A percentile compares a stretch with the other conserved stretches of the same genome.
Conservation (phyloP, 2,329 filamentous ascomycete species). For the Hypoxylon sp. region DNA sequence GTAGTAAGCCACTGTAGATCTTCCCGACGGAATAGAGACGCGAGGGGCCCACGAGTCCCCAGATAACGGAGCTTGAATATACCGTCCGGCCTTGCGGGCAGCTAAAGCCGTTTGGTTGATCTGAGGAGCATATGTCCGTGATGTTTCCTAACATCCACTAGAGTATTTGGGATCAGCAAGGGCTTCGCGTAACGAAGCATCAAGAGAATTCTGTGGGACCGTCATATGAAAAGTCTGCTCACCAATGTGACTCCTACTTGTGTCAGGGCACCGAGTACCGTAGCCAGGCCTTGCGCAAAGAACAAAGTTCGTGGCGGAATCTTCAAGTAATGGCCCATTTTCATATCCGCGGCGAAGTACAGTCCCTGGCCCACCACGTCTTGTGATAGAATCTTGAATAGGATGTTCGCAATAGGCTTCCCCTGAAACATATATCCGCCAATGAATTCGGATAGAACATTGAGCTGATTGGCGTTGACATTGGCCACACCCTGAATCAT, state of each 20-base stretch:
- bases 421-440: conserved; percentile 62
- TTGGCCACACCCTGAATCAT: conserved; percentile 63
- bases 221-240: background rate
- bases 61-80: conserved; percentile 62
- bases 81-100: conserved; percentile 64
- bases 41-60: conserved; percentile 64
- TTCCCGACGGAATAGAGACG: conserved; percentile 61
- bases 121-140: conserved; percentile 55
- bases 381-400: conserved; percentile 58
- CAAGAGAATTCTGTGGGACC: background rate
- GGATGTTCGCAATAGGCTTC: conserved; percentile 60
- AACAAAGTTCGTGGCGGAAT: conserved; percentile 62
- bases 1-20: conserved; percentile 61
- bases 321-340: conserved; percentile 65
- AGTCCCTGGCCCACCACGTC: conserved; percentile 59
- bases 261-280: conserved; percentile 60
- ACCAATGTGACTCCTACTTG: conserved; percentile 54
- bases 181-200: background rate
- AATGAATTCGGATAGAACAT: conserved; percentile 62
- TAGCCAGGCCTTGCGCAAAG: conserved; percentile 61
- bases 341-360: conserved; percentile 63
- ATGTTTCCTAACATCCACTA: conserved; percentile 55
- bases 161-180: background rate
- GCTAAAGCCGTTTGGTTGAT: conserved; percentile 60
- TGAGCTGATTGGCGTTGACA: conserved; percentile 62